Evolutionary conservation across 768 basidiomycete species (phyloP).

Genomic region (Tephrocybe sp.): DNA sequence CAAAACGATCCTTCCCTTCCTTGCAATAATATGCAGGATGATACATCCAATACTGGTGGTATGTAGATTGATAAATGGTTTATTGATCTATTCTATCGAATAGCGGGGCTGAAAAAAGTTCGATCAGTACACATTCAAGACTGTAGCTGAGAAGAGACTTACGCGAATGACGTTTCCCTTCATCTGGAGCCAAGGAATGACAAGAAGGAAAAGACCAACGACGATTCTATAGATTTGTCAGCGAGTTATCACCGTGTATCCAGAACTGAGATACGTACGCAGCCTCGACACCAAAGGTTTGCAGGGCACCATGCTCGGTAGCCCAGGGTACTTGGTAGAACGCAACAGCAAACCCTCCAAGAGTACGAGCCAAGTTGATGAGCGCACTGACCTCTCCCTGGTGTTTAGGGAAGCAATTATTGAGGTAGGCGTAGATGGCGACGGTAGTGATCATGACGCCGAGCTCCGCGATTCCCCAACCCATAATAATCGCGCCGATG

Average conservation of each 20-base stretch:
- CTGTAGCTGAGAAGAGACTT: not conserved
- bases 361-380: slow-evolving; percentile 50
- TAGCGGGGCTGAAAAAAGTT: too few relatives aligned
- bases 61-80: too few relatives aligned
- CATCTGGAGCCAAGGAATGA: slow-evolving; percentile 48
- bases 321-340: slow-evolving; percentile 71
- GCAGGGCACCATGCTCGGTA: slow-evolving; percentile 51
- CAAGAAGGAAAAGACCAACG: slow-evolving; percentile 44
- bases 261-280: slow-evolving; percentile 42
- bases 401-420: slow-evolving; percentile 23
- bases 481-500: slow-evolving; percentile 52
- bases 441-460: slow-evolving; percentile 60
- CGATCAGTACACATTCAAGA: too few relatives aligned
- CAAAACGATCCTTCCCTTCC: too few relatives aligned
- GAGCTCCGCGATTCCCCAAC: slow-evolving; percentile 62
- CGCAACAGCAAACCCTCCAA: slow-evolving; percentile 61
- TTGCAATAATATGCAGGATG: too few relatives aligned
- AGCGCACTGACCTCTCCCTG: slow-evolving; percentile 64
- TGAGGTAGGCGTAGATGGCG: slow-evolving; percentile 47
- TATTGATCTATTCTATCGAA: too few relatives aligned
- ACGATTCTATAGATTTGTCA: slow-evolving; percentile 49
- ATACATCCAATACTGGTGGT: too few relatives aligned
- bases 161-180: slow-evolving; percentile 46
- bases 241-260: too few relatives aligned
- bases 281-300: slow-evolving; percentile 59